Conservation (phyloP, 805 yeast species). For the Dipodascopsis tothii region DNA sequence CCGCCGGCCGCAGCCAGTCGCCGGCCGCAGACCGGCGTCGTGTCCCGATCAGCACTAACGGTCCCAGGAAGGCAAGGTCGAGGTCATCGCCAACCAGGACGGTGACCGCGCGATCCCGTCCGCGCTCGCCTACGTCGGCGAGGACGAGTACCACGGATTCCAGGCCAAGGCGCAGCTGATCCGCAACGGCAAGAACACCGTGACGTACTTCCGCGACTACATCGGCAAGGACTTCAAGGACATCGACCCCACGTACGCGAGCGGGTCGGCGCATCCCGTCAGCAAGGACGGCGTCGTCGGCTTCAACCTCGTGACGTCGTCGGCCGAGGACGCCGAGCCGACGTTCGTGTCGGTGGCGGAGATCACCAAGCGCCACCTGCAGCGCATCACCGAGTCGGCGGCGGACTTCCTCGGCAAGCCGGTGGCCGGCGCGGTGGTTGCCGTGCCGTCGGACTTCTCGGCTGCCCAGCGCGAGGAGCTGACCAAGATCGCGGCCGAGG, state of each 20-base stretch:
- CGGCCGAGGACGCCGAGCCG: conserved; percentile 40
- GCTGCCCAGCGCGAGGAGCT: conserved; percentile 64
- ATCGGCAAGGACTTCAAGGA: conserved; percentile 68
- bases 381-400: conserved; percentile 77
- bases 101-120: conserved; percentile 97
- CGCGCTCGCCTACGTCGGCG: conserved; percentile 81
- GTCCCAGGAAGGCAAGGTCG: conserved; percentile 80
- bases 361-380: conserved; percentile 74
- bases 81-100: conserved; percentile 97
- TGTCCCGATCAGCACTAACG: not conserved
- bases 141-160: conserved; percentile 93
- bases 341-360: conserved; percentile 65
- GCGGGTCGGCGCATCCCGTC: conserved; percentile 60
- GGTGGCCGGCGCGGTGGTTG: conserved; percentile 74
- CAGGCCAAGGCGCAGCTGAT: conserved; percentile 90
- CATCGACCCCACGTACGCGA: conserved; percentile 58
- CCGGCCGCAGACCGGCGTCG: not conserved
- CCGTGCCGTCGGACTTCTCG: conserved; percentile 84
- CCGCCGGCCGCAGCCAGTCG: too few relatives aligned
- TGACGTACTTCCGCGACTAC: conserved; percentile 87
- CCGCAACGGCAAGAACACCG: conserved; percentile 81
- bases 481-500: conserved; percentile 51
- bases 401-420: conserved; percentile 80
- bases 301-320: conserved; percentile 12
- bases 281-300: conserved; percentile 32